Evolutionary conservation across 495 filamentous ascomycete genomes (phyloP).

Genomic region (Filosporella fistucella): DNA sequence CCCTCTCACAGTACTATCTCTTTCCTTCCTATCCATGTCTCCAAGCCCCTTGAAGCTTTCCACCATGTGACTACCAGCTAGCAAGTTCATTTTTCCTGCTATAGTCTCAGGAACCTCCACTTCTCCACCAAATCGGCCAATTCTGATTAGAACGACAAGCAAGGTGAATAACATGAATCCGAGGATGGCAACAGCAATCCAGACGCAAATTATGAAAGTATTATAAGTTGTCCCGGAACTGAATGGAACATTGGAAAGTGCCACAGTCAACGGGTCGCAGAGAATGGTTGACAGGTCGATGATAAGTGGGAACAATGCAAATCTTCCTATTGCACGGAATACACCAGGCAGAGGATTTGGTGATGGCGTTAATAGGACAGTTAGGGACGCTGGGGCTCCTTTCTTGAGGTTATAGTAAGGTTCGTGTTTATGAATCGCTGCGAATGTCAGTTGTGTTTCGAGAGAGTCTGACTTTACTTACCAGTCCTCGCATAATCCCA

Average conservation of each 20-base stretch:
- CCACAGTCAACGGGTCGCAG: not conserved
- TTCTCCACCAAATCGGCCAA: not conserved
- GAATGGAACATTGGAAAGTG: not conserved
- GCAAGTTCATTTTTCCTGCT: not conserved
- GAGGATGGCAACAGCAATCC: not conserved
- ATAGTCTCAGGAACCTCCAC: not conserved
- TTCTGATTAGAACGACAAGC: not conserved
- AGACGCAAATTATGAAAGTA: not conserved
- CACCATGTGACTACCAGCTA: not conserved
- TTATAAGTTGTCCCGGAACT: not conserved
- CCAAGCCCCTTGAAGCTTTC: not conserved
- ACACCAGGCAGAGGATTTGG: not conserved
- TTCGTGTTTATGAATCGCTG: not conserved
- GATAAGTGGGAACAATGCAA: not conserved
- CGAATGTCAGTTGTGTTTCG: not conserved
- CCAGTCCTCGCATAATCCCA: not conserved
- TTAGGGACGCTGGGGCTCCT: not conserved
- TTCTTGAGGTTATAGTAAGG: constrained; percentile 1
- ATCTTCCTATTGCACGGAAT: not conserved
- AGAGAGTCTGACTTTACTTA: not conserved
- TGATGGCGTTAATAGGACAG: not conserved
- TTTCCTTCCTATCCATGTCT: not conserved
- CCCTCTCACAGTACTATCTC: not conserved
- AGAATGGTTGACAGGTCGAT: constrained; percentile 1
- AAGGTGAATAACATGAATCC: not conserved